These are phyloP conservation scores for Sporobolomyces pararoseus DNA, from an alignment of 768 basidiomycete genomes.

Conservation along the genomic window DNA sequence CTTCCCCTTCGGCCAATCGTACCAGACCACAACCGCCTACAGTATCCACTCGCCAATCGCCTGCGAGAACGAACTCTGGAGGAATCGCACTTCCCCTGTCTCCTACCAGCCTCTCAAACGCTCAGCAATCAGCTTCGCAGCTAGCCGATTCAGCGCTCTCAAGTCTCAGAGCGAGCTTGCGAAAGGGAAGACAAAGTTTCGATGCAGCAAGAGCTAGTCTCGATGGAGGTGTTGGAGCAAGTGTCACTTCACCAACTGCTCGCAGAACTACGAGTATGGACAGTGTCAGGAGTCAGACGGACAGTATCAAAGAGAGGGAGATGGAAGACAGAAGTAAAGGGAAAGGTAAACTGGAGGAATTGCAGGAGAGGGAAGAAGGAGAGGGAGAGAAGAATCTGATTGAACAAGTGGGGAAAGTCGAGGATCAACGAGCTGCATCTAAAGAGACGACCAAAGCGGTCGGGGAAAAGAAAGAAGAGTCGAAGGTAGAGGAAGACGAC, in stretches of 20 bases:
- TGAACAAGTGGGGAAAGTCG: not conserved
- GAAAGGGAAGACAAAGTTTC: constrained; percentile 50
- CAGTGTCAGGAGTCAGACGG: constrained; percentile 41
- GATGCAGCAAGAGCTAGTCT: constrained; percentile 26
- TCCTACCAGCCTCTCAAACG: constrained; percentile 2
- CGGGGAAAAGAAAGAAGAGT: not conserved
- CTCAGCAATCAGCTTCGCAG: constrained; percentile 53
- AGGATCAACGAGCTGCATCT: too few species aligned
- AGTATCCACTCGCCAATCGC: not conserved
- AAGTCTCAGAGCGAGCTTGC: constrained; percentile 63
- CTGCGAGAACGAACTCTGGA: not conserved
- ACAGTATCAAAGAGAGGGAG: constrained; percentile 12
- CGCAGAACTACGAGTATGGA: constrained; percentile 38
- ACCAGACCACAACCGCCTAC: not conserved
- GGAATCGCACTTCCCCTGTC: not conserved
- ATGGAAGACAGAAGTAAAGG: constrained; percentile 4
- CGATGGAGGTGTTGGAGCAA: constrained; percentile 4
- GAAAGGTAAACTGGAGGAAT: constrained; percentile 2
- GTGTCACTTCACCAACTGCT: constrained; percentile 35
- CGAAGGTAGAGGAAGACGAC: not conserved
- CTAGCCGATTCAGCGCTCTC: constrained; percentile 62
- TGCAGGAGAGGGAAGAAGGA: constrained; percentile 4
- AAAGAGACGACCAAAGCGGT: not conserved
- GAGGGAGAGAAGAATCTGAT: not conserved
- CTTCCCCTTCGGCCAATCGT: not conserved